Conservation (phyloP, 2,329 filamentous ascomycete genomes). For the Didymosphaeria variabile region DNA sequence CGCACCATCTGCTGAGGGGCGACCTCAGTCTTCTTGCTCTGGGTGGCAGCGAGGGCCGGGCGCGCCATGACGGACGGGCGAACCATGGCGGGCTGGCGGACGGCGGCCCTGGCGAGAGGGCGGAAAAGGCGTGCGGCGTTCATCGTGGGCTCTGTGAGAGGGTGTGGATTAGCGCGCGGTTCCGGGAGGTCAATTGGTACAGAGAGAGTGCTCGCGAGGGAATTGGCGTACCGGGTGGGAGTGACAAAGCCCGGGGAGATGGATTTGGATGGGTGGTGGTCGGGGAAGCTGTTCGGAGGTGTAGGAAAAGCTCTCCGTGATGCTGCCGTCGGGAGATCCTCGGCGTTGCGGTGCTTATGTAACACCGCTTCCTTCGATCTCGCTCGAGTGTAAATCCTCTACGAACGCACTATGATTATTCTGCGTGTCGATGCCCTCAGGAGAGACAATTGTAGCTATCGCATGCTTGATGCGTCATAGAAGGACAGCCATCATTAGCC, state of each 20-base stretch:
- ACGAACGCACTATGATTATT: not conserved
- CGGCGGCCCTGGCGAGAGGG: constrained; percentile 51
- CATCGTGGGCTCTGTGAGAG: constrained; percentile 48
- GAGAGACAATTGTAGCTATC: no score
- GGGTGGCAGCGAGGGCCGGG: constrained; percentile 45
- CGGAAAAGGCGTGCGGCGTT: constrained; percentile 53
- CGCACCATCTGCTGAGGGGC: constrained; percentile 47
- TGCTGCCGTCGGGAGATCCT: constrained; percentile 7
- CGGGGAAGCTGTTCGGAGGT: constrained; percentile 34
- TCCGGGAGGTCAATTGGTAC: constrained; percentile 38
- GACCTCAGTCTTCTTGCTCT: constrained; percentile 48
- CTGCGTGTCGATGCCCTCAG: not conserved
- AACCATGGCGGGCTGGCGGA: constrained; percentile 49
- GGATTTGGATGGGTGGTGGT: constrained; percentile 46
- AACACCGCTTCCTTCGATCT: not conserved
- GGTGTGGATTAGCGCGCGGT: constrained; percentile 42
- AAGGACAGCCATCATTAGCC: no score
- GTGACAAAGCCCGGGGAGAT: constrained; percentile 43
- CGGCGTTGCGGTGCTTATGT: constrained; percentile 5
- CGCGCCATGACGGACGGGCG: constrained; percentile 48
- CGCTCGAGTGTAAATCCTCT: not conserved
- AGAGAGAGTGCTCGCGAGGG: constrained; percentile 21
- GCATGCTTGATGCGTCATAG: no score
- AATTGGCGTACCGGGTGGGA: constrained; percentile 43
- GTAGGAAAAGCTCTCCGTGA: constrained; percentile 38